A percentile compares a stretch with the other conserved stretches of the same genome.
These are phyloP conservation scores for peach (Prunus persica) DNA, from an alignment of 306 rosid genomes.

Conservation along the genomic window DNA sequence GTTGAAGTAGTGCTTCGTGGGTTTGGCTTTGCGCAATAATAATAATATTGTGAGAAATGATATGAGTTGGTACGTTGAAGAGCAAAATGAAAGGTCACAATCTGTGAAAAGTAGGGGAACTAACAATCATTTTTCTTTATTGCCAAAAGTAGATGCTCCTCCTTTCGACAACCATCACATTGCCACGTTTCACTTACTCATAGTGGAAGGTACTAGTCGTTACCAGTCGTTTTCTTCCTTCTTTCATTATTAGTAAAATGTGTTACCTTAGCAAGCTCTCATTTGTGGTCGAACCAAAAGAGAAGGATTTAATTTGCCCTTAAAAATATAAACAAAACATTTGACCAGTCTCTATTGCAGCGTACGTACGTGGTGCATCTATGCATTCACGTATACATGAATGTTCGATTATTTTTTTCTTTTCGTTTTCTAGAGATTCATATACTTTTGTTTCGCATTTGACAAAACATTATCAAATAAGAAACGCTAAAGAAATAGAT, in stretches of 20 bases:
- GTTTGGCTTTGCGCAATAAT: background rate
- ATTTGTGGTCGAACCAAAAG: background rate
- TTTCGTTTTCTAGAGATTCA: too few species aligned
- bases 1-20: background rate
- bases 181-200: slow-evolving; percentile 10
- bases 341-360: too few species aligned
- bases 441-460: too few species aligned
- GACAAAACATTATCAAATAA: too few species aligned
- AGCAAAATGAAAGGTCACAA: background rate
- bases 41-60: background rate
- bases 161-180: background rate
- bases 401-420: too few species aligned
- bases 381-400: too few species aligned
- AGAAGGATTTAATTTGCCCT: background rate
- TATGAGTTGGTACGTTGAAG: background rate
- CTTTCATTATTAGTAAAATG: background rate
- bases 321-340: background rate
- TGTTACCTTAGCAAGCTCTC: background rate
- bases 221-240: slow-evolving; percentile 6
- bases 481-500: too few species aligned
- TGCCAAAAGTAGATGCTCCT: background rate
- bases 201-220: slow-evolving; percentile 5
- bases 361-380: too few species aligned
- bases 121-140: background rate
- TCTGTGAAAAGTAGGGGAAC: background rate